A percentile compares a stretch with the other conserved stretches of the same genome.
These are phyloP conservation scores for Periconia sp. DNA, from an alignment of 2,329 filamentous ascomycete species.

Conservation along the genomic window DNA sequence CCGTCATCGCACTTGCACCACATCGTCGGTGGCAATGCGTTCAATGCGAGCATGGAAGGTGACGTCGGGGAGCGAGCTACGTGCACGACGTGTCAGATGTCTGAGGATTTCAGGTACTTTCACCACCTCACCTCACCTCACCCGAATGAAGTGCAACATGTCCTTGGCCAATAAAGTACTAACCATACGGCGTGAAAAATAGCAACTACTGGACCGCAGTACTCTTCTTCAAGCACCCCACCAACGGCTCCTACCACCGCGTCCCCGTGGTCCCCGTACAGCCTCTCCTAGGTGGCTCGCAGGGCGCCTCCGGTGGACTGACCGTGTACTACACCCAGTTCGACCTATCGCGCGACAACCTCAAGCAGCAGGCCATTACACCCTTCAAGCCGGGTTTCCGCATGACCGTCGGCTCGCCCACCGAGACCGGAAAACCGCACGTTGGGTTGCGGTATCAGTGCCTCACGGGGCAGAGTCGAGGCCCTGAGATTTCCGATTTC, in stretches of 20 bases:
- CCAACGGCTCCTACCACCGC: slow-evolving; percentile 29
- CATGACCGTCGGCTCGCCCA: slow-evolving; percentile 33
- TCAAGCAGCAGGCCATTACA: slow-evolving; percentile 22
- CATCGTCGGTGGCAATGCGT: slow-evolving; percentile 32
- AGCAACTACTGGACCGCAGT: slow-evolving; percentile 26
- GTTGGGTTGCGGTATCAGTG: slow-evolving; percentile 27
- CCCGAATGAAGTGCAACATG: neutral
- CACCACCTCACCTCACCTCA: neutral
- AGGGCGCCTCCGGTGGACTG: slow-evolving; percentile 24
- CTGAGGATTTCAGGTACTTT: slow-evolving; percentile 18
- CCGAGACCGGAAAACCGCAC: slow-evolving; percentile 21
- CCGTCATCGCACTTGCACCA: slow-evolving; percentile 29
- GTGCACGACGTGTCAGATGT: slow-evolving; percentile 31
- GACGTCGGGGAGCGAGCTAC: slow-evolving; percentile 23
- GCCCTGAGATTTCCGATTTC: slow-evolving; percentile 17
- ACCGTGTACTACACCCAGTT: slow-evolving; percentile 35
- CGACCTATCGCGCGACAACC: slow-evolving; percentile 34
- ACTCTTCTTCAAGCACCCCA: slow-evolving; percentile 28
- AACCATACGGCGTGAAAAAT: neutral
- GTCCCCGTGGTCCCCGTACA: slow-evolving; percentile 24
- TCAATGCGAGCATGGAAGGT: slow-evolving; percentile 26
- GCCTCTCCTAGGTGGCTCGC: slow-evolving; percentile 23
- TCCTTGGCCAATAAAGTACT: neutral
- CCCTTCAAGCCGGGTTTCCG: slow-evolving; percentile 28
- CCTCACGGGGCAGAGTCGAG: slow-evolving; percentile 20